Evolutionary conservation across 1,284 basidiomycete species (phyloP).

Genomic region (Leccinum subatratum): DNA sequence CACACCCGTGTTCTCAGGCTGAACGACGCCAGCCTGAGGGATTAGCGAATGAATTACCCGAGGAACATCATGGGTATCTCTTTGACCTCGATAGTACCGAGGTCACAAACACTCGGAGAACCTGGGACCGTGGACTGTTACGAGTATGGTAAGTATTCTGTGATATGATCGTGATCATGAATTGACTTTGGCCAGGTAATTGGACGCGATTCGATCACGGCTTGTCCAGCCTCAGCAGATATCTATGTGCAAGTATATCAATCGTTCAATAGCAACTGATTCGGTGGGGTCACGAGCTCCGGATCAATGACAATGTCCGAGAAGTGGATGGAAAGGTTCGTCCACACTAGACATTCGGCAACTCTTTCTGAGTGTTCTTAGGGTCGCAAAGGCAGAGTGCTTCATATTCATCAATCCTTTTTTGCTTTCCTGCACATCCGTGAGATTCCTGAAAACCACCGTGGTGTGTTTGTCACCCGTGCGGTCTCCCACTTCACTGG

Average conservation of each 20-base stretch:
- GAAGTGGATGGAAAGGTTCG: constrained; percentile 85
- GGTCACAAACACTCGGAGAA: constrained; percentile 33
- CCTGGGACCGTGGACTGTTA: constrained; percentile 46
- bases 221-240: constrained; percentile 95
- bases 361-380: constrained; percentile 30
- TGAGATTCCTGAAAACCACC: constrained; percentile 85
- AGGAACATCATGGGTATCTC: constrained; percentile 40
- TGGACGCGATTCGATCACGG: constrained; percentile 72
- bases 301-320: constrained; percentile 89
- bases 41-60: constrained; percentile 36
- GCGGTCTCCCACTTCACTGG: constrained; percentile 77
- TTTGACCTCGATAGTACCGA: constrained; percentile 61
- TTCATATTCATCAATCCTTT: constrained; percentile 94
- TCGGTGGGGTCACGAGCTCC: constrained; percentile 77
- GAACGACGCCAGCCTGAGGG: constrained; percentile 35
- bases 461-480: constrained; percentile 90
- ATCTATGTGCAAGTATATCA: constrained; percentile 81
- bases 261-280: constrained; percentile 85
- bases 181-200: constrained; percentile 44
- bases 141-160: constrained; percentile 38
- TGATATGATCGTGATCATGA: constrained; percentile 1
- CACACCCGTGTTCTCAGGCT: background rate
- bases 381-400: constrained; percentile 86
- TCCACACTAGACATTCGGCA: constrained; percentile 7
- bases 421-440: constrained; percentile 94